Conservation (phyloP, 2,329 filamentous ascomycete species). For the Claviceps monticola region DNA sequence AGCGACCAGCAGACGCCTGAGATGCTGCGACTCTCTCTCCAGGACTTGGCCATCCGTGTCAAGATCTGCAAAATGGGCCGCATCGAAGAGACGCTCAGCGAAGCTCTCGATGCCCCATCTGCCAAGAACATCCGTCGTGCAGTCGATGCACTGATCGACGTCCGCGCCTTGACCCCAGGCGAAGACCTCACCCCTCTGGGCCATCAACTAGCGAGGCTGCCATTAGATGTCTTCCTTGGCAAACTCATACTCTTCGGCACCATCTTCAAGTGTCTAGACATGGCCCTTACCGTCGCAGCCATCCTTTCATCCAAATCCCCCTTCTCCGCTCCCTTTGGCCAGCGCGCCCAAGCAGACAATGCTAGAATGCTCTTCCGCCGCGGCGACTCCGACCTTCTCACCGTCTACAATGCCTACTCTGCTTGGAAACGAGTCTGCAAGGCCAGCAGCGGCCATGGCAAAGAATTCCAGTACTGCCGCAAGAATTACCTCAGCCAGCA, state of each 20-base stretch:
- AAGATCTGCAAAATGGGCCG: constrained; percentile 95
- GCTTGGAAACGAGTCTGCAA: constrained; percentile 77
- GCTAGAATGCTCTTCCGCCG: constrained; percentile 67
- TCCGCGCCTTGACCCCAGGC: constrained; percentile 65
- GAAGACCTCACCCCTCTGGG: constrained; percentile 85
- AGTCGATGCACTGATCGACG: constrained; percentile 85
- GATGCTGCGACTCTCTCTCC: constrained; percentile 84
- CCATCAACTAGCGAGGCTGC: constrained; percentile 72
- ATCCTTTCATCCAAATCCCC: constrained; percentile 91
- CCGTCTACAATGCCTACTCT: constrained; percentile 84
- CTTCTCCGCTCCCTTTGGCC: constrained; percentile 75
- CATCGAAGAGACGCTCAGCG: constrained; percentile 77
- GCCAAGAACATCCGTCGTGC: constrained; percentile 86
- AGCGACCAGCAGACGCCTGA: constrained; percentile 90
- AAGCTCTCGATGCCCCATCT: constrained; percentile 81
- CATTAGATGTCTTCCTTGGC: constrained; percentile 85
- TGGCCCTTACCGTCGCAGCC: constrained; percentile 79
- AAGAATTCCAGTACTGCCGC: constrained; percentile 80
- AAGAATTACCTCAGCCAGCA: constrained; percentile 91
- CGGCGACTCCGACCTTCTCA: constrained; percentile 83
- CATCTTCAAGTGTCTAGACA: constrained; percentile 84
- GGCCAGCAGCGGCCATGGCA: constrained; percentile 43
- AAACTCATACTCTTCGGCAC: constrained; percentile 81
- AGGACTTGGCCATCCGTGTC: constrained; percentile 88
- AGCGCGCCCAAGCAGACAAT: constrained; percentile 67